Conservation (phyloP, 768 basidiomycete genomes). For the Leccinum variicolor region DNA sequence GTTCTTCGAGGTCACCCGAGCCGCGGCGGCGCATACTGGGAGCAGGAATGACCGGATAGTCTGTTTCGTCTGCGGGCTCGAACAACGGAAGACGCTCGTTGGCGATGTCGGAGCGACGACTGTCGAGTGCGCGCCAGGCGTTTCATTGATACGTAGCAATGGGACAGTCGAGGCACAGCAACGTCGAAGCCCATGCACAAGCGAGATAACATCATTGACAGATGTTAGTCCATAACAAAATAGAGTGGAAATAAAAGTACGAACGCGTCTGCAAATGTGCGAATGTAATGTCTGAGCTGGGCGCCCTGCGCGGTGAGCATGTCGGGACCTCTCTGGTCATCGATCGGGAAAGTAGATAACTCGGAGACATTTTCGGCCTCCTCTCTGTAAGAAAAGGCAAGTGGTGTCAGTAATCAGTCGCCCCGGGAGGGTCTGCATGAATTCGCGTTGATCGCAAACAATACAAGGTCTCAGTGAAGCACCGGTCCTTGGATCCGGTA, state of each 20-base stretch:
- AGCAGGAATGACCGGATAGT: slow-evolving; percentile 50
- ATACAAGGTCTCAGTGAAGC: too few relatives aligned
- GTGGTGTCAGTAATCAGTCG: background rate
- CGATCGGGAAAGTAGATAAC: slow-evolving; percentile 38
- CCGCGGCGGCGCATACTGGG: slow-evolving; percentile 56
- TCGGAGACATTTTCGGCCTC: slow-evolving; percentile 79
- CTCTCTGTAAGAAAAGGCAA: slow-evolving; percentile 43
- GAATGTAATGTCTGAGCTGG: slow-evolving; percentile 59
- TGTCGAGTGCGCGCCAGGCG: slow-evolving; percentile 21
- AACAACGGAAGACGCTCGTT: slow-evolving; percentile 75
- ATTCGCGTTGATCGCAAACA: background rate
- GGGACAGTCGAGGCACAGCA: background rate
- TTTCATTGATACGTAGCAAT: background rate
- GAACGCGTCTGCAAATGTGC: slow-evolving; percentile 74
- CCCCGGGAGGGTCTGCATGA: background rate
- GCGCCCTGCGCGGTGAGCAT: slow-evolving; percentile 61
- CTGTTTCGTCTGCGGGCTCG: slow-evolving; percentile 30
- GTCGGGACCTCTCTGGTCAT: slow-evolving; percentile 44
- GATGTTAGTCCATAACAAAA: background rate
- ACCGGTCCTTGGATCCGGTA: background rate
- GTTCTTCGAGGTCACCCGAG: slow-evolving; percentile 39
- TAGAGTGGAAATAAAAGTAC: slow-evolving; percentile 27
- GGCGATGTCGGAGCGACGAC: slow-evolving; percentile 66
- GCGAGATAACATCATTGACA: background rate
- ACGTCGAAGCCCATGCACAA: background rate